Evolutionary conservation across 2,329 filamentous ascomycete species (phyloP).

Genomic region (Penicillium janthinellum): DNA sequence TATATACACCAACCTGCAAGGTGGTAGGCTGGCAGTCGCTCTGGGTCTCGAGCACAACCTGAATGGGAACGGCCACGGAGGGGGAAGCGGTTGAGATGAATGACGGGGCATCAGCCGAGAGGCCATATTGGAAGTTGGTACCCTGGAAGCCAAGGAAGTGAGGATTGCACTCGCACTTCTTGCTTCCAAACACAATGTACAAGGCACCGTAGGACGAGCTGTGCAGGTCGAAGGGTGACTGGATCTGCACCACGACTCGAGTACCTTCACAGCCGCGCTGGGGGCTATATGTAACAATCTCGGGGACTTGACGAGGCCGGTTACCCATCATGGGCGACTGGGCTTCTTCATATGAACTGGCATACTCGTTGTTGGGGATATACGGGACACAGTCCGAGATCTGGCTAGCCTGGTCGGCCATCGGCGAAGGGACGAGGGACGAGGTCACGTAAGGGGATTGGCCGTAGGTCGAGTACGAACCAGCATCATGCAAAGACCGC

Average conservation of each 20-base stretch:
- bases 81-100: slow-evolving; percentile 60
- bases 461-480: slow-evolving; percentile 45
- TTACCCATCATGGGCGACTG: slow-evolving; percentile 68
- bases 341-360: slow-evolving; percentile 60
- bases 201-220: slow-evolving; percentile 57
- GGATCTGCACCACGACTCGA: slow-evolving; percentile 72
- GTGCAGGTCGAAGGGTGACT: slow-evolving; percentile 73
- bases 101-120: slow-evolving; percentile 72
- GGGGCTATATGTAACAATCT: slow-evolving; percentile 72
- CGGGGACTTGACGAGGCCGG: slow-evolving; percentile 60
- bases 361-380: slow-evolving; percentile 41
- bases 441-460: slow-evolving; percentile 43
- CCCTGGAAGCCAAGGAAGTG: slow-evolving; percentile 61
- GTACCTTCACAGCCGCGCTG: slow-evolving; percentile 68
- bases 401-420: slow-evolving; percentile 45
- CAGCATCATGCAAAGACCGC: slow-evolving; percentile 42
- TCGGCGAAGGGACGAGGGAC: slow-evolving; percentile 43
- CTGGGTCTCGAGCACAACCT: slow-evolving; percentile 61
- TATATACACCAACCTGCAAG: slow-evolving; percentile 63
- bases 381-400: slow-evolving; percentile 46
- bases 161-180: slow-evolving; percentile 69
- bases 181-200: slow-evolving; percentile 75
- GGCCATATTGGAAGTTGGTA: slow-evolving; percentile 67
- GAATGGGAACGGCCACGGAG: slow-evolving; percentile 60
- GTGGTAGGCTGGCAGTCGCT: slow-evolving; percentile 54